Conservation (phyloP, 2,329 filamentous ascomycete genomes). For the Diaporthe nobilis region DNA sequence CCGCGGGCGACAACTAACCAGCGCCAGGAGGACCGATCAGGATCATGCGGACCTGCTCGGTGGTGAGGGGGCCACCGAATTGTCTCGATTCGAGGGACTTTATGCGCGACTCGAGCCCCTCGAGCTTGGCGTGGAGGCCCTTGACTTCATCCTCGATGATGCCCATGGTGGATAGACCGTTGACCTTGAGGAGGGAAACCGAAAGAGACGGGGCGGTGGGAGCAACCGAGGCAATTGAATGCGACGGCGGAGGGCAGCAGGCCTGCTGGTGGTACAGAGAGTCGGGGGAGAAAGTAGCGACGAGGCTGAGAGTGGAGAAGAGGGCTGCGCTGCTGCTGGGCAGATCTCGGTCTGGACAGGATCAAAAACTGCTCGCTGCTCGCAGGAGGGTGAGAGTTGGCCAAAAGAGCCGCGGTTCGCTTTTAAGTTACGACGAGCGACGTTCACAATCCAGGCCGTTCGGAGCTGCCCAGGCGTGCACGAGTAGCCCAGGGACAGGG, state of each 20-base stretch:
- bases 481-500: slow-evolving; percentile 22
- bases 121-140: slow-evolving; percentile 86
- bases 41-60: slow-evolving; percentile 90
- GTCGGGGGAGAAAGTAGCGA: background rate
- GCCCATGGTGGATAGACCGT: slow-evolving; percentile 73
- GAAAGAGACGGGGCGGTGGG: slow-evolving; percentile 6
- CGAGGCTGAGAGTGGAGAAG: slow-evolving; percentile 33
- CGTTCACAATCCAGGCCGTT: slow-evolving; percentile 18
- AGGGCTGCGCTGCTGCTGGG: slow-evolving; percentile 22
- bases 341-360: slow-evolving; percentile 21
- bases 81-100: slow-evolving; percentile 86
- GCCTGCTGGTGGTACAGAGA: slow-evolving; percentile 15
- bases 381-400: slow-evolving; percentile 16
- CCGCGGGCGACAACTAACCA: slow-evolving; percentile 66
- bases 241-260: slow-evolving; percentile 28
- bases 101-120: slow-evolving; percentile 87
- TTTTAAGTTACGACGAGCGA: slow-evolving; percentile 33
- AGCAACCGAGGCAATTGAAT: slow-evolving; percentile 35
- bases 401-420: slow-evolving; percentile 34
- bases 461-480: slow-evolving; percentile 28
- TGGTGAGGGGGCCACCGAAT: slow-evolving; percentile 65
- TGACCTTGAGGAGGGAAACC: slow-evolving; percentile 1
- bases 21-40: slow-evolving; percentile 97
- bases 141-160: slow-evolving; percentile 89
- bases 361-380: background rate